Percentiles rank a stretch among this genome's conserved stretches.
Evolutionary conservation across 169 alveolate genomes (phyloP).

Genomic region (Eimeria praecox): DNA sequence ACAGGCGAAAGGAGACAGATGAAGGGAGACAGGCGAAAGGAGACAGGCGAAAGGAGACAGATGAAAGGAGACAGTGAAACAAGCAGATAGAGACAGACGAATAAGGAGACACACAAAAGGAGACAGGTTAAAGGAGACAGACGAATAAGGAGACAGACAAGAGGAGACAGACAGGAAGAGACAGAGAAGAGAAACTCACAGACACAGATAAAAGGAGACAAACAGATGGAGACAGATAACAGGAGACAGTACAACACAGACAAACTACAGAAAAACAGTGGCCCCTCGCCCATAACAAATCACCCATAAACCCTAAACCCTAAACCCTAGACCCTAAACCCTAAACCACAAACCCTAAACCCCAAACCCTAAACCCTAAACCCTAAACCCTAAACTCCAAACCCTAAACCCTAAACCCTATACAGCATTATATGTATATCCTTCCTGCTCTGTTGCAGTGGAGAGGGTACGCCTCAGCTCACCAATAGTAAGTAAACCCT

Average conservation of each 20-base stretch:
- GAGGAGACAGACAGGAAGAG: not conserved
- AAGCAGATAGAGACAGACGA: no score
- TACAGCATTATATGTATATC: not conserved
- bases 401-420: constrained; percentile 40
- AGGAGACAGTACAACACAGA: no score
- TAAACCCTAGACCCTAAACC: constrained; percentile 35
- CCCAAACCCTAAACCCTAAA: constrained; percentile 23
- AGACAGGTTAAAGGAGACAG: not conserved
- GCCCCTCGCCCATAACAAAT: no score
- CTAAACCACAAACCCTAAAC: not conserved
- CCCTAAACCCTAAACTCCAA: not conserved
- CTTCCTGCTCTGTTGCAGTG: not conserved
- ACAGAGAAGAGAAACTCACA: no score
- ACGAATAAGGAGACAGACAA: not conserved
- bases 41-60: no score
- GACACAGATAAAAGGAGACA: constrained; percentile 1
- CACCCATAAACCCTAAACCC: not conserved
- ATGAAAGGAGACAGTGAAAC: not conserved
- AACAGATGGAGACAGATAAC: not conserved
- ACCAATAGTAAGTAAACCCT: not conserved
- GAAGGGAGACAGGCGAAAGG: no score
- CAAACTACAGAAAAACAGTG: no score
- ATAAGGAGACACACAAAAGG: not conserved
- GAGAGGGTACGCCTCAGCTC: not conserved
- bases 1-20: not conserved